Evolutionary conservation across 2,329 filamentous ascomycete species (phyloP).

Genomic region (Clonostachys byssicola): DNA sequence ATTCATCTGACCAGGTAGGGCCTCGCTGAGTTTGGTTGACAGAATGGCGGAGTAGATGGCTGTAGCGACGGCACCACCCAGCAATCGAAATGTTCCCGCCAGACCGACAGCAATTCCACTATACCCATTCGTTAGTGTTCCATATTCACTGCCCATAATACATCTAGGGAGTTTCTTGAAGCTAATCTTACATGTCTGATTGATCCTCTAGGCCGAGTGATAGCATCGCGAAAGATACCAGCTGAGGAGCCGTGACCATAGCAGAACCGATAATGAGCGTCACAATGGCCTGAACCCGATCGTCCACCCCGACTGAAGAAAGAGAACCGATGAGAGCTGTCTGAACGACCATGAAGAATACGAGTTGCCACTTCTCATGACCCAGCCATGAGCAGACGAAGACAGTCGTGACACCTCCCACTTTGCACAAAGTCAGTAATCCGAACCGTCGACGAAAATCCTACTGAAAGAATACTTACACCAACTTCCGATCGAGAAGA

Average conservation of each 20-base stretch:
- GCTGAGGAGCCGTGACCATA: constrained; percentile 21
- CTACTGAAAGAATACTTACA: constrained; percentile 1
- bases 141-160: no score
- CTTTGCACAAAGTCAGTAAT: neutral
- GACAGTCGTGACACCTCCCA: constrained; percentile 17
- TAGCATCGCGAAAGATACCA: constrained; percentile 25
- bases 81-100: constrained; percentile 25
- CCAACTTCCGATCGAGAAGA: constrained; percentile 21
- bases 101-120: constrained; percentile 27
- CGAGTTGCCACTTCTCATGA: constrained; percentile 28
- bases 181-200: constrained; percentile 17
- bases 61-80: constrained; percentile 28
- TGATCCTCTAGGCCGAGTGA: constrained; percentile 26
- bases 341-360: constrained; percentile 21
- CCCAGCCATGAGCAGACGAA: constrained; percentile 20
- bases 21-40: constrained; percentile 17
- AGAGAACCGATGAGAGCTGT: constrained; percentile 28
- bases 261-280: constrained; percentile 20
- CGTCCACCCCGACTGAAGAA: constrained; percentile 19
- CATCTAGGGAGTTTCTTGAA: no score
- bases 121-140: neutral
- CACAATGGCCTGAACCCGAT: constrained; percentile 24
- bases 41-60: constrained; percentile 30
- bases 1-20: constrained; percentile 11
- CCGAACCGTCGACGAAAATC: neutral